Conservation (phyloP, 495 filamentous ascomycete genomes). For the Aspergillus wentii region DNA sequence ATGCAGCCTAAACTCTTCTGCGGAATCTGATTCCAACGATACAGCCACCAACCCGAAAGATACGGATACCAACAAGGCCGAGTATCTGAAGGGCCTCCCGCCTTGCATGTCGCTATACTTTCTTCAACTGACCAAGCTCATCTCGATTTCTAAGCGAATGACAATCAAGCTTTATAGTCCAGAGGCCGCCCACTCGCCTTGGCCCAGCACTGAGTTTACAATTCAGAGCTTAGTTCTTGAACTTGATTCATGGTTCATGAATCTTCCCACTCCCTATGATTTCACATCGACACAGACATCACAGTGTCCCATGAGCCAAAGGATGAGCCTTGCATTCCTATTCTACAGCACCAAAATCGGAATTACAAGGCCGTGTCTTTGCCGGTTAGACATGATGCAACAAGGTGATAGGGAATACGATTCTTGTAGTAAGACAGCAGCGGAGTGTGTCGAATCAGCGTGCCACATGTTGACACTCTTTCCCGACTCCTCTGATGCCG, state of each 20-base stretch:
- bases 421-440: conserved; percentile 48
- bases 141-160: conserved; percentile 48
- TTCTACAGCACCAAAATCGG: conserved; percentile 57
- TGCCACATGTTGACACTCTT: conserved; percentile 49
- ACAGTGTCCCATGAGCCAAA: conserved; percentile 27
- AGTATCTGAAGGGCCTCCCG: conserved; percentile 25
- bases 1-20: conserved; percentile 17
- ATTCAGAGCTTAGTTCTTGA: conserved; percentile 36
- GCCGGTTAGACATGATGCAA: conserved; percentile 40
- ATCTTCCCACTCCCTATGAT: conserved; percentile 34
- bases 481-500: conserved; percentile 34
- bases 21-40: conserved; percentile 22
- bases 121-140: conserved; percentile 38
- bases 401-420: conserved; percentile 32
- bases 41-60: conserved; percentile 6
- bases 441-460: conserved; percentile 55
- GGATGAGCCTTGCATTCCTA: conserved; percentile 47
- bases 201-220: conserved; percentile 41
- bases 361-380: conserved; percentile 58
- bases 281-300: conserved; percentile 30
- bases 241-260: conserved; percentile 36
- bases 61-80: conserved; percentile 12
- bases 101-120: conserved; percentile 48
- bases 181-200: conserved; percentile 42
- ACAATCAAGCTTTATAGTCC: conserved; percentile 55